Evolutionary conservation across 805 yeast species (phyloP), one percentile per base, ranked within the genome.

Genomic region (Naumovozyma castellii): DNA sequence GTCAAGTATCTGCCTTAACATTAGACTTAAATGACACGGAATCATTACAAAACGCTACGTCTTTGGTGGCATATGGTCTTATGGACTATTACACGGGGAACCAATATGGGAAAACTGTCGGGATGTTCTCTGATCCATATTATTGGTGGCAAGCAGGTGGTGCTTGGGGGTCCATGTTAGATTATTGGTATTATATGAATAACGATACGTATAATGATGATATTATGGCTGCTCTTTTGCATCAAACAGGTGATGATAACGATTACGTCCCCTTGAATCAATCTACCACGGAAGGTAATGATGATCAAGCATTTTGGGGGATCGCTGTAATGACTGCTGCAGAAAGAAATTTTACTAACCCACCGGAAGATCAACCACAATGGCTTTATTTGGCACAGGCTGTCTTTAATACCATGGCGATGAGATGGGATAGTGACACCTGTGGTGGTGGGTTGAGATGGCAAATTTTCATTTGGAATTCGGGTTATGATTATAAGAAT

Each of bases 81-180:
- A 68, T 87, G 68, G 88, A 84, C 65, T 87, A 87, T 61, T 87
- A 87, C 55, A 76, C 72, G 13, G 90, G 94, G 31, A 53, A 59
- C 18, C 65, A 71, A 25, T 59, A 69, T 33, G 97, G 96, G 28
- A 82, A 88, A 6, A 73, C 87, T 3, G 68, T 84, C 19, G 98
- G 97, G 33, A 78, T 83, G 87, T 88, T 92, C 60, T 67, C 79
- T 10, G 66, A 70, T 55, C 97, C 97, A 0, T 88, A 90, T 69
- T 90, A 90, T 70, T 90, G 97, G 98, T 88, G 97, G 97, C 86
- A 87, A 65, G 95, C 97, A 8, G 97, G 97, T 49, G 94, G 88
- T 44, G 95, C 90, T 2, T 86, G 87, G 84, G 95, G 95, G 6
- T 70, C 83, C 15, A 66, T 90, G 71, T 56, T 90, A 34, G 96